These are phyloP conservation scores for Typha latifolia DNA, from an alignment of 176 grass and related monocot genomes.

Conservation along the genomic window DNA sequence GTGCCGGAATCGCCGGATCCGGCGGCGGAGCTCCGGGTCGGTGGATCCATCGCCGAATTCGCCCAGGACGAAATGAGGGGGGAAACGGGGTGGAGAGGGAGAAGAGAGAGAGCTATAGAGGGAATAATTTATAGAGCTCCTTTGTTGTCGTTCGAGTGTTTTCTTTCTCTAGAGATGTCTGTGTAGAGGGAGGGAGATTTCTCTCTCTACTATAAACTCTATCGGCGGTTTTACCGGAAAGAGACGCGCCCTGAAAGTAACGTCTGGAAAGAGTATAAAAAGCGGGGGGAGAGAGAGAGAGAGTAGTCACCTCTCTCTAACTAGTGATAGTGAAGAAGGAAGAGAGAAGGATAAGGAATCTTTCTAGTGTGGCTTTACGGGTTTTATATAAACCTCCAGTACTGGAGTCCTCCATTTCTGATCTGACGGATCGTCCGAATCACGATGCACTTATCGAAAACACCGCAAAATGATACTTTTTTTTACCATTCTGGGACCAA, in stretches of 20 bases:
- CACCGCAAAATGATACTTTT: no score
- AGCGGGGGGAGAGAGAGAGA: not conserved
- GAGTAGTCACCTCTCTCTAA: not conserved
- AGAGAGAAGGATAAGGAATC: no score
- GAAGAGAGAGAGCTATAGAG: slow-evolving; percentile 1
- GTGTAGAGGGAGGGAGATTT: not conserved
- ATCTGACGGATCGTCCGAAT: no score
- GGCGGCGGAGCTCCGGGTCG: not conserved
- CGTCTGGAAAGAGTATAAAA: not conserved
- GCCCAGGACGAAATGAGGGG: not conserved
- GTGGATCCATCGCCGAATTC: not conserved
- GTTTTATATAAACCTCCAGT: no score
- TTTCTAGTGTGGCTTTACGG: no score
- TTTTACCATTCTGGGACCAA: no score
- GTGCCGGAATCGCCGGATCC: slow-evolving; percentile 8
- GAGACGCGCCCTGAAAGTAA: not conserved
- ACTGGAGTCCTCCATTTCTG: no score
- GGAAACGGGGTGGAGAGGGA: not conserved
- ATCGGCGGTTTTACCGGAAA: slow-evolving; percentile 3
- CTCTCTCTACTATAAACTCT: not conserved
- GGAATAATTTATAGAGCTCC: not conserved
- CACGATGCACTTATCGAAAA: no score
- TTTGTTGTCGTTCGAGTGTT: not conserved
- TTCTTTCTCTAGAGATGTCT: not conserved
- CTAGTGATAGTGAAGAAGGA: no score